A percentile compares a stretch with the other conserved stretches of the same genome.
Evolutionary conservation across 176 grass and related monocot species (phyloP).

Genomic region (Miscanthus lutarioriparius): DNA sequence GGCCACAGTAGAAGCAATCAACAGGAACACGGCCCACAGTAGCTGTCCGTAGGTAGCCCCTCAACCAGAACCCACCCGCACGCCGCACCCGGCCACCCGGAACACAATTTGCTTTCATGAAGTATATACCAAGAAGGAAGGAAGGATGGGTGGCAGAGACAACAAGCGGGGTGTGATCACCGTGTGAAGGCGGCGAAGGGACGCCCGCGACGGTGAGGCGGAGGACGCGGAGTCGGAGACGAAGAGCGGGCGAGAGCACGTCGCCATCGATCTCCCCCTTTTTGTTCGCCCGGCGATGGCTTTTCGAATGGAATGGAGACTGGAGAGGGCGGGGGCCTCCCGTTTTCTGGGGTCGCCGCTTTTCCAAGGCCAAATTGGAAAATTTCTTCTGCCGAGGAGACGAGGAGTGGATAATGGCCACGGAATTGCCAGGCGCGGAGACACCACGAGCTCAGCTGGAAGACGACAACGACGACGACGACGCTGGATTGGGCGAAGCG

Average conservation of each 20-base stretch:
- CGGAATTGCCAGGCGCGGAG: not conserved
- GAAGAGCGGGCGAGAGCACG: slow-evolving; percentile 43
- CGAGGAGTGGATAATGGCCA: slow-evolving; percentile 21
- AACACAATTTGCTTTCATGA: no score
- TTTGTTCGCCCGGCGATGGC: not conserved
- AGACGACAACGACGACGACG: not conserved
- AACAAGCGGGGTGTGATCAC: not conserved
- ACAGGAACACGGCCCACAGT: no score
- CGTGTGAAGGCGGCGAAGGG: slow-evolving; percentile 25
- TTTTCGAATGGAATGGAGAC: not conserved
- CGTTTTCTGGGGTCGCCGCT: slow-evolving; percentile 28
- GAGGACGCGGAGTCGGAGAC: slow-evolving; percentile 13
- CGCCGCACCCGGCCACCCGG: no score
- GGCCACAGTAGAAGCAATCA: no score
- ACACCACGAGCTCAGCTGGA: not conserved
- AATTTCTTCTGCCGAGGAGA: not conserved
- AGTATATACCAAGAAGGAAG: no score
- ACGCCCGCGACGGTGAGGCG: slow-evolving; percentile 24
- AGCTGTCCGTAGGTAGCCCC: no score
- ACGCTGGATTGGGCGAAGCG: not conserved
- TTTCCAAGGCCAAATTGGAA: not conserved
- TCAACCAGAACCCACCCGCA: no score
- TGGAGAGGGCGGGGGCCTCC: not conserved
- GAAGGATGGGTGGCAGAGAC: not conserved
- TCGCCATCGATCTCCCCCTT: slow-evolving; percentile 40